Base-by-base conservation (phyloP, 345 rosid genomes). In the Lumnitzera racemosa region DNA sequence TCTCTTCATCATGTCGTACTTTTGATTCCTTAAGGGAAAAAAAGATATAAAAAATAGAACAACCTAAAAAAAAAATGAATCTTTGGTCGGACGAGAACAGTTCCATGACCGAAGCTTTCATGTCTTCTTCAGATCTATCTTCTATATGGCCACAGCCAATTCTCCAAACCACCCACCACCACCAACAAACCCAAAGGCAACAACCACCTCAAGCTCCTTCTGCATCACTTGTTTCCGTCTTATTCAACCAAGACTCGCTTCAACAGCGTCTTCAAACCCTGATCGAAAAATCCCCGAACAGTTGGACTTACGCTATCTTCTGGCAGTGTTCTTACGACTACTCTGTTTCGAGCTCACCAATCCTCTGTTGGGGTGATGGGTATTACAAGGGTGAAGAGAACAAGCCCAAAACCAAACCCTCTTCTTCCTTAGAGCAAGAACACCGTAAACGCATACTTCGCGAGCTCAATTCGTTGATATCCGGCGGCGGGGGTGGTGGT, bases 271-370 rank as follows among this genome's bases (percentile, higher is more conserved):
- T 90, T 46, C 97, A 80, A 70, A 73, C 85, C 52, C 58, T 90
- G 47, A 85, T 85, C 43, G 96, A 90, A 51, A 87, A 82, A 12
- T 82, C 89, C 2, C 20, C 58, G 12, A 71, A 61, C 5, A 61
- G 65, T 76, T 90, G 96, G 97, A 82, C 96, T 47, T 88, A 90
- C 74, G 92, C 97, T 2, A 87, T 90, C 27, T 90, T 85, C 69
- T 88, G 97, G 97, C 97, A 88, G 70, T 69, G 79, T 13, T 89
- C 95, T 0, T 82, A 72, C 31, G 95, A 89, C 50, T 89, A 76
- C 65, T 61, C 95, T 15, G 84, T 84, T 36, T 36, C 43, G 11
- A 36, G 10, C 66, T 51, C 76, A 0, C 57, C 86, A 0, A 67
- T 86, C 7, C 72, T 90, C 11, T 83, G 81, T 0, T 90, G 94